These are phyloP conservation scores for Leptodermis oblonga DNA, from an alignment of 257 asterid genomes.

Conservation along the genomic window DNA sequence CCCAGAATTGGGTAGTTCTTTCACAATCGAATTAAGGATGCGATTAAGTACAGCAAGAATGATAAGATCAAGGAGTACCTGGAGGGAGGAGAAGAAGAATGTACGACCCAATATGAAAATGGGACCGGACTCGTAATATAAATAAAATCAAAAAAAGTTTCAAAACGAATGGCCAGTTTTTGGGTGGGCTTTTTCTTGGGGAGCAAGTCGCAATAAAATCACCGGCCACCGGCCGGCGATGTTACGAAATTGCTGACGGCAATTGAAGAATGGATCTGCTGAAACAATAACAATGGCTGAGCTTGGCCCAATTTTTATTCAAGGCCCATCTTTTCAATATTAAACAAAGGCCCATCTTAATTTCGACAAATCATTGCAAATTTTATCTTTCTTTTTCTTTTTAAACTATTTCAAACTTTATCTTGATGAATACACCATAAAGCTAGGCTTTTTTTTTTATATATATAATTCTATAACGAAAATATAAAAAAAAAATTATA, in stretches of 20 bases:
- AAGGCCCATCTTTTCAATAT: too few species aligned
- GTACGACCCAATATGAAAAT: background rate
- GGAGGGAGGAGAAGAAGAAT: background rate
- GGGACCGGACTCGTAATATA: background rate
- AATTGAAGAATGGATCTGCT: background rate
- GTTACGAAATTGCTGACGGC: background rate
- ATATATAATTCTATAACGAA: too few species aligned
- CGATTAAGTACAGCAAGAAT: background rate
- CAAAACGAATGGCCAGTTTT: background rate
- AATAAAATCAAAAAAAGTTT: background rate
- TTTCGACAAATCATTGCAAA: background rate
- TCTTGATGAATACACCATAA: too few species aligned
- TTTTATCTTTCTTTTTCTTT: too few species aligned
- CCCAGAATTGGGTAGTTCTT: too few species aligned
- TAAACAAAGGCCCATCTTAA: background rate
- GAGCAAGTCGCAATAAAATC: conserved; percentile 1
- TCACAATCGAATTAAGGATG: too few species aligned
- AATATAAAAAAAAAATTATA: too few species aligned
- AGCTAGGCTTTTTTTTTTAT: too few species aligned
- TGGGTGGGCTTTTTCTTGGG: conserved; percentile 7
- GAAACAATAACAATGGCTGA: too few species aligned
- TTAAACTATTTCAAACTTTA: too few species aligned
- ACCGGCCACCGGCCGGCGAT: conserved; percentile 8
- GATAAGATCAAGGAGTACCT: conserved; percentile 4
- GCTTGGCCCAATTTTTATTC: too few species aligned